Evolutionary conservation across 1,284 basidiomycete species (phyloP).

Genomic region (Boletus albobrunnescens): DNA sequence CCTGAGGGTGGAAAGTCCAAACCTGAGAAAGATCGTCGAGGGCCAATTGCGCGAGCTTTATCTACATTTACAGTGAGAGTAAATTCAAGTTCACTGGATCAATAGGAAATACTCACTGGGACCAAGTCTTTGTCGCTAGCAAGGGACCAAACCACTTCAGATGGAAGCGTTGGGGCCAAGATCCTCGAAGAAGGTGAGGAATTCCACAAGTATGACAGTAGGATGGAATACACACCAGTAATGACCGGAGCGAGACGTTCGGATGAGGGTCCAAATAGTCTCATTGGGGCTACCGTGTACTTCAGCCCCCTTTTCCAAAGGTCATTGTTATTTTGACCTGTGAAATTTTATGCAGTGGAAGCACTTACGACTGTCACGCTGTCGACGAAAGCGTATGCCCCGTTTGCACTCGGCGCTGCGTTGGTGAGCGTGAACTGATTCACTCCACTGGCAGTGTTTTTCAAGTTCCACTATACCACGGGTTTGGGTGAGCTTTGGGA

Average conservation of each 20-base stretch:
- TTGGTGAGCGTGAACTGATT: constrained; percentile 2
- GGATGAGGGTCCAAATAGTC: not conserved
- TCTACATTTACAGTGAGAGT: not conserved
- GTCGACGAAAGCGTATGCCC: not conserved
- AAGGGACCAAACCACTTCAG: constrained; percentile 1
- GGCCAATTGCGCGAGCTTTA: not conserved
- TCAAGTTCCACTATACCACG: constrained; percentile 3
- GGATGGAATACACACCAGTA: not conserved
- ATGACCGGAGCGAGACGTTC: not conserved
- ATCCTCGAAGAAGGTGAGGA: not conserved
- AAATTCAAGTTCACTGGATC: not conserved
- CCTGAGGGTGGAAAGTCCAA: constrained; percentile 1
- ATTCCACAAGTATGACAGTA: not conserved
- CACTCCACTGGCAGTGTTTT: not conserved
- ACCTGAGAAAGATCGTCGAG: not conserved
- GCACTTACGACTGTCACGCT: not conserved
- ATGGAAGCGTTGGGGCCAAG: not conserved
- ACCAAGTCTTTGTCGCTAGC: not conserved
- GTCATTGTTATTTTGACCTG: no score
- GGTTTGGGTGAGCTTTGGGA: not conserved
- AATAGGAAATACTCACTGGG: not conserved
- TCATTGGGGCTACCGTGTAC: not conserved
- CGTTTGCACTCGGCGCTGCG: not conserved
- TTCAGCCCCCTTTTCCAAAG: not conserved
- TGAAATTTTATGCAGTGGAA: not conserved